These are phyloP conservation scores for Fusarium buharicum DNA, from an alignment of 2,329 filamentous ascomycete species.

Conservation along the genomic window DNA sequence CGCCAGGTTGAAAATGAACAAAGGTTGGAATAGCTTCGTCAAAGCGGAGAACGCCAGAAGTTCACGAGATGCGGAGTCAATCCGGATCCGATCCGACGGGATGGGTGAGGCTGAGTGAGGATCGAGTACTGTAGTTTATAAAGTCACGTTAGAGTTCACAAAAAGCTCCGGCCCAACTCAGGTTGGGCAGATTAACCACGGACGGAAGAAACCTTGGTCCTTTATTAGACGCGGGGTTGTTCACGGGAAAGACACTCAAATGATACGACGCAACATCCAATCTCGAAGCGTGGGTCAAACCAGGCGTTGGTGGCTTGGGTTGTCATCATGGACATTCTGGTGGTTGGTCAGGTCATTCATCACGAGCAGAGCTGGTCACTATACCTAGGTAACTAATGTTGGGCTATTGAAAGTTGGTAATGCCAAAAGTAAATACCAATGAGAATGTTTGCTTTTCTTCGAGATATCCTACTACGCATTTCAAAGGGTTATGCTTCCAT, in stretches of 20 bases:
- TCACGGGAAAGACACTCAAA: neutral
- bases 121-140: neutral
- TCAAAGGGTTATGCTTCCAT: too few relatives aligned
- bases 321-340: slow-evolving; percentile 7
- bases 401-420: too few relatives aligned
- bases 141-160: slow-evolving; percentile 5
- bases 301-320: slow-evolving; percentile 30
- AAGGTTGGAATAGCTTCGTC: slow-evolving; percentile 10
- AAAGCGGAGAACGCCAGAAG: neutral
- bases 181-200: neutral
- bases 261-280: slow-evolving; percentile 19
- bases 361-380: neutral
- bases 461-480: too few relatives aligned
- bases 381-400: too few relatives aligned
- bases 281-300: slow-evolving; percentile 1
- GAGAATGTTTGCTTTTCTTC: too few relatives aligned
- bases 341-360: slow-evolving; percentile 4
- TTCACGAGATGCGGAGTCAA: slow-evolving; percentile 15
- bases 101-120: neutral
- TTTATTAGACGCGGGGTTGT: neutral
- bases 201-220: slow-evolving; percentile 14
- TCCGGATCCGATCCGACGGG: neutral
- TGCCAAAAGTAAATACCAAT: too few relatives aligned
- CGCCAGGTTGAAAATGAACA: neutral
- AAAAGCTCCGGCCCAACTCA: neutral